phyloP scores from a whole-genome alignment of 495 filamentous ascomycete genomes.

The Aspergillus nanangensis region DNA sequence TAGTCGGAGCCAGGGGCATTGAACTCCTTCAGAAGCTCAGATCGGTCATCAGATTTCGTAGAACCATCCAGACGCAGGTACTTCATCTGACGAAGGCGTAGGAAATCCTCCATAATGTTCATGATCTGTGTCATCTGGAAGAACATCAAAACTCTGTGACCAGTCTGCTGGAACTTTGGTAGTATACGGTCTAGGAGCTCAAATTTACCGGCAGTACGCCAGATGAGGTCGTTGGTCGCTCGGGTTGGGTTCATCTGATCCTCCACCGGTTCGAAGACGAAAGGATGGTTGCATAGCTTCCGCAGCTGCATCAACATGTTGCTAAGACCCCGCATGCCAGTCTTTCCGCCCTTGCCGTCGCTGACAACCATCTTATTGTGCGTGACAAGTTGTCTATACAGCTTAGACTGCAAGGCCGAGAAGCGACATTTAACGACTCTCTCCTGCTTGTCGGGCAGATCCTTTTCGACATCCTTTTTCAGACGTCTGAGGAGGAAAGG shows the following conservation, averaged over 20 bases:
- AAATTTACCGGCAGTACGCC: conserved; percentile 96
- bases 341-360: conserved; percentile 94
- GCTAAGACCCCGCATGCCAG: conserved; percentile 89
- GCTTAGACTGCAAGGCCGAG: conserved; percentile 84
- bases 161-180: conserved; percentile 84
- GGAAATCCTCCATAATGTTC: conserved; percentile 99
- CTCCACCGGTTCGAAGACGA: conserved; percentile 96
- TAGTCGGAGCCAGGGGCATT: conserved; percentile 87
- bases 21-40: conserved; percentile 81
- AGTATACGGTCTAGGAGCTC: conserved; percentile 89
- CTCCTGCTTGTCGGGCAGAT: conserved; percentile 96
- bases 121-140: conserved; percentile 99
- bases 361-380: conserved; percentile 91
- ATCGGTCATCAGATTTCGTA: conserved; percentile 96
- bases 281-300: conserved; percentile 98
- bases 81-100: conserved; percentile 72
- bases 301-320: conserved; percentile 99
- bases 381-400: conserved; percentile 95
- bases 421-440: conserved; percentile 99
- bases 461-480: conserved; percentile 99
- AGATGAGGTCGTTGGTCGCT: conserved; percentile 84
- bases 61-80: conserved; percentile 94
- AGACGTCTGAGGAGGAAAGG: conserved; percentile 97
- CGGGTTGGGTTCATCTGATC: conserved; percentile 93
- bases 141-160: conserved; percentile 97